Base-by-base conservation (phyloP, 768 basidiomycete genomes). In the Auriculariales sp. region DNA sequence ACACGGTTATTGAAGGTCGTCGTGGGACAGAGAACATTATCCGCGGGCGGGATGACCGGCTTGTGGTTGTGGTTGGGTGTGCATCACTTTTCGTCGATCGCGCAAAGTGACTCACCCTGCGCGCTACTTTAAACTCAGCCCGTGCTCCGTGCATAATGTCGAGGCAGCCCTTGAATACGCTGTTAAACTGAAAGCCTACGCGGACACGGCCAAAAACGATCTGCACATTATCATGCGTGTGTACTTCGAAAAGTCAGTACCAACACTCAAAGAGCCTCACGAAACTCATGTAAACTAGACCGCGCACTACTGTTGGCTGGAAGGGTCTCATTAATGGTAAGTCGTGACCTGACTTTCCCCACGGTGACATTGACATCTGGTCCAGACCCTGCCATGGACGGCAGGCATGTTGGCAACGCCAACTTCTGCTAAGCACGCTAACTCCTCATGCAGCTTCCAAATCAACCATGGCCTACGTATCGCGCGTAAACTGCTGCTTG, bases 161-260 rank as follows among this genome's bases (percentile, higher is more conserved):
- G 78, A 85, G 35, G 80, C 87, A 31, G 93, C 90, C 7, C 61
- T 87, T 27, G 88, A 88, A 59, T 95, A 98, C 61, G 94, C 92
- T 27, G 74, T 74, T 49, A 71, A 81, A 46, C 73, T 98, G 39
- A 76, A 74, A 52, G 75, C 69, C 31, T 97, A 97, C 60, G 86
- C 91, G 4, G 82, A 91, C 31, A 65, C 66, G 10, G 79, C 85
- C 39, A 79, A 78, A 59, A 81, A 87, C 10, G 95, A 97, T 57
- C 73, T 99, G 28, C 75, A 84, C 64, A 95, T 99, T 59, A 72
- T 98, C 56, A 98, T 98, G 94, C 83, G 92, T 25, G 91, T 97
- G 57, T 98, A 99, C 71, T 99, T 98, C 61, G 94, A 98, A 59
- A 98, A 98, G 68, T 58, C 19, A 36, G 49, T 48, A 31, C 49